phyloP scores from a whole-genome alignment of 805 yeast genomes.

The Kregervanrija pseudodelftensis region DNA sequence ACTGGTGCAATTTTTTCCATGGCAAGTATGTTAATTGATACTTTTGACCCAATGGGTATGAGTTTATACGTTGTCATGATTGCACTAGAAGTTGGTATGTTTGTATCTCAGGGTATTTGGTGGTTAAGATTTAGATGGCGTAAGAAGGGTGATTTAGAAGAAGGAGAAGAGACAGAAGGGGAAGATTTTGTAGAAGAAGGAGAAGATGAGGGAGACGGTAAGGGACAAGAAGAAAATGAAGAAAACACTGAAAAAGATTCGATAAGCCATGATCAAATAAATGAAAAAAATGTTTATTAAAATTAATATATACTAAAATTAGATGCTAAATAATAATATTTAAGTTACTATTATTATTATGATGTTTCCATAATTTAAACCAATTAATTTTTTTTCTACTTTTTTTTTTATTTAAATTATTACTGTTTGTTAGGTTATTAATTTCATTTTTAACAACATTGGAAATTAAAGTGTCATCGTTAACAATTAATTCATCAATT shows the following conservation, averaged over 20 bases:
- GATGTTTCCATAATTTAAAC: too few species aligned
- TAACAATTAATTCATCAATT: slow-evolving; percentile 17
- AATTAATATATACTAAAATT: too few species aligned
- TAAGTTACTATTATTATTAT: too few species aligned
- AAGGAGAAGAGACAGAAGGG: neutral
- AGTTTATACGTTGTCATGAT: slow-evolving; percentile 69
- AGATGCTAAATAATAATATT: too few species aligned
- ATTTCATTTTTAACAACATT: slow-evolving; percentile 9
- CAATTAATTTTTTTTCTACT: too few species aligned
- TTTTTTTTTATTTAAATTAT: neutral
- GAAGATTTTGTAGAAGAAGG: neutral
- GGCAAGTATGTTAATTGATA: slow-evolving; percentile 49
- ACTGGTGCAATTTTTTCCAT: slow-evolving; percentile 76
- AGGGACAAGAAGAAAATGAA: neutral
- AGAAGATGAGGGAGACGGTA: neutral
- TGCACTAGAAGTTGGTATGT: slow-evolving; percentile 71
- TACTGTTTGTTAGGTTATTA: slow-evolving; percentile 1
- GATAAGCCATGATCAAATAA: neutral
- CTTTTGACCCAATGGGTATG: slow-evolving; percentile 70
- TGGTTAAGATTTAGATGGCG: slow-evolving; percentile 33
- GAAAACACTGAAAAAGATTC: neutral
- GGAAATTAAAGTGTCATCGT: slow-evolving; percentile 11
- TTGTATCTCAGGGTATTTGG: slow-evolving; percentile 69
- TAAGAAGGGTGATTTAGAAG: neutral
- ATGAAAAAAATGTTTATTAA: too few species aligned